Percentiles rank a stretch among this genome's conserved stretches.
Conservation (phyloP, 139 green algal genomes). For the Micractinium sp. region DNA sequence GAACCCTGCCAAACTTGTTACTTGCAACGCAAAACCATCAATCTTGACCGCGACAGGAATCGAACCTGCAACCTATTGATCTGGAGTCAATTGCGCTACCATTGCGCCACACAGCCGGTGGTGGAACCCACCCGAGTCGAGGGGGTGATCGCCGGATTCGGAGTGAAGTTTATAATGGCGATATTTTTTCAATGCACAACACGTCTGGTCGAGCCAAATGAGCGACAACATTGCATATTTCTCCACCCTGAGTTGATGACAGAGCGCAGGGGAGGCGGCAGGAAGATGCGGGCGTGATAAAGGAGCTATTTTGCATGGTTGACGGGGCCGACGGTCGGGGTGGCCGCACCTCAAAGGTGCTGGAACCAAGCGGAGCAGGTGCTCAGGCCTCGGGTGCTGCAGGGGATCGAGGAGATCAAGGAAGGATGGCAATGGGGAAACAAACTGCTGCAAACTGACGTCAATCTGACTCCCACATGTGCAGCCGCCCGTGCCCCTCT, state of each 20-base stretch:
- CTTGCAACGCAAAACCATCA: not conserved
- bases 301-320: not conserved
- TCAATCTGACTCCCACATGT: too few species aligned
- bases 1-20: not conserved
- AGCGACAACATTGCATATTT: not conserved
- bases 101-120: conserved; percentile 4
- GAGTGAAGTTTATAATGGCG: not conserved
- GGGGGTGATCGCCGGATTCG: not conserved
- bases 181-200: not conserved
- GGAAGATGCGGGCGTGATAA: not conserved
- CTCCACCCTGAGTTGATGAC: not conserved
- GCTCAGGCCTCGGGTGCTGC: too few species aligned
- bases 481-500: too few species aligned
- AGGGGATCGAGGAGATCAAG: too few species aligned
- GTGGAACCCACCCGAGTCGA: not conserved
- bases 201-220: too few species aligned
- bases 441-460: too few species aligned
- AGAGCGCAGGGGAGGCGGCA: too few species aligned
- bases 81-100: conserved; percentile 1
- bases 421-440: too few species aligned
- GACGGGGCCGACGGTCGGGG: too few species aligned
- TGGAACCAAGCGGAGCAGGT: too few species aligned
- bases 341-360: too few species aligned
- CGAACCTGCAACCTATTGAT: conserved; percentile 7
- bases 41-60: not conserved